phyloP scores from a whole-genome alignment of 179 eudicot genomes.

The Sideroxylon spinosum region DNA sequence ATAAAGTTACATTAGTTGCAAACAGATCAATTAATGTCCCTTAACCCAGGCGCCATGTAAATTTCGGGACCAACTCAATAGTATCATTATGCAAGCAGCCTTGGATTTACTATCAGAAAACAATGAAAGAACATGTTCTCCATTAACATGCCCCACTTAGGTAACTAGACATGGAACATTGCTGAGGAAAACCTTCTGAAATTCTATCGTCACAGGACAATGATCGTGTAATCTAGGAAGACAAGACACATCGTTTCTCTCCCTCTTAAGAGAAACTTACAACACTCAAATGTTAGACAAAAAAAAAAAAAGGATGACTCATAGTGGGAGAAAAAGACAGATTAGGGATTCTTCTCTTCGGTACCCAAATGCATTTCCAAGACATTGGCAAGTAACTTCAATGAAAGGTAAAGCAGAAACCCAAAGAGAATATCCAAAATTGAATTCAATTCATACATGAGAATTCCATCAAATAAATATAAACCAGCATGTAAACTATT shows the following conservation, averaged over 20 bases:
- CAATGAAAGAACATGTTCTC: background rate
- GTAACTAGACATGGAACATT: background rate
- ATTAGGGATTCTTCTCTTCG: conserved; percentile 23
- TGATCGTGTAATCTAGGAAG: background rate
- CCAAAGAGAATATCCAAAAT: conserved; percentile 23
- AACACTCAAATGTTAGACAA: background rate
- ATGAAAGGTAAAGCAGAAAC: conserved; percentile 22
- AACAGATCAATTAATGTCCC: background rate
- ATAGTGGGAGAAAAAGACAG: conserved; percentile 11
- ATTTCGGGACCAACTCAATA: background rate
- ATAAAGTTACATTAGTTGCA: background rate
- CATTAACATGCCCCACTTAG: background rate
- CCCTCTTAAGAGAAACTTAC: background rate
- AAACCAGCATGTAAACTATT: conserved; percentile 16
- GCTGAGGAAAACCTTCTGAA: background rate
- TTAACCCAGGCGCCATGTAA: background rate
- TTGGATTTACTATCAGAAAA: background rate
- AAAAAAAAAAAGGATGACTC: background rate
- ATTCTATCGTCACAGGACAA: background rate
- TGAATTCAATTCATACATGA: conserved; percentile 20
- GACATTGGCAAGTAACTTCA: conserved; percentile 24
- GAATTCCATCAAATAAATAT: conserved; percentile 23
- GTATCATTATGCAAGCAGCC: background rate
- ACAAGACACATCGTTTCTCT: background rate
- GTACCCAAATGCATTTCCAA: conserved; percentile 24